phyloP scores from a whole-genome alignment of 73 alveolate genomes.

The Tetrahymena thermophila region DNA sequence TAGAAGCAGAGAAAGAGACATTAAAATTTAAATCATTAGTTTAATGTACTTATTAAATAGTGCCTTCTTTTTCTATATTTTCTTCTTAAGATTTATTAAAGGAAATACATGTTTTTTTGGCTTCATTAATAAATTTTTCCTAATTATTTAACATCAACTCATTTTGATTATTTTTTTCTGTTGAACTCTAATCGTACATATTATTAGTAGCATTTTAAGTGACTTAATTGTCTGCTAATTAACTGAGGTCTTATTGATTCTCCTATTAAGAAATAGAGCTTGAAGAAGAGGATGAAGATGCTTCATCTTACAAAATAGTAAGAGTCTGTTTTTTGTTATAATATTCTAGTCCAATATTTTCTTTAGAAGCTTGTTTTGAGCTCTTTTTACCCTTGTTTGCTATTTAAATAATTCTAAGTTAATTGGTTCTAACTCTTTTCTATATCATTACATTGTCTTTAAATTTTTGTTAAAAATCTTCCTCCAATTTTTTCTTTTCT shows the following conservation, averaged over 20 bases:
- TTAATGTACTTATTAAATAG: background rate
- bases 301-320: background rate
- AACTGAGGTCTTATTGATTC: background rate
- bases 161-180: too few species aligned
- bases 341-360: background rate
- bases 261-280: background rate
- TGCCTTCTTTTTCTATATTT: background rate
- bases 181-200: too few species aligned
- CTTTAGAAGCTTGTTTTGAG: background rate
- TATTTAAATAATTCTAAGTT: background rate
- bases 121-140: background rate
- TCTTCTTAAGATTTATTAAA: background rate
- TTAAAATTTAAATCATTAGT: background rate
- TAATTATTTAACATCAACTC: background rate
- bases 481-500: background rate
- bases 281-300: background rate
- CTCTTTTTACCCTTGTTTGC: background rate
- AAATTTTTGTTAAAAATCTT: background rate
- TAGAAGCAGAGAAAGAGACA: background rate
- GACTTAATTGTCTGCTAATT: background rate
- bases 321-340: too few species aligned
- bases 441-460: background rate
- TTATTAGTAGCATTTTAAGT: background rate
- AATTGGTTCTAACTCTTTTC: background rate
- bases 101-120: background rate